Evolutionary conservation across 2,329 filamentous ascomycete genomes (phyloP).

Genomic region (Tolypocladium amazonense): DNA sequence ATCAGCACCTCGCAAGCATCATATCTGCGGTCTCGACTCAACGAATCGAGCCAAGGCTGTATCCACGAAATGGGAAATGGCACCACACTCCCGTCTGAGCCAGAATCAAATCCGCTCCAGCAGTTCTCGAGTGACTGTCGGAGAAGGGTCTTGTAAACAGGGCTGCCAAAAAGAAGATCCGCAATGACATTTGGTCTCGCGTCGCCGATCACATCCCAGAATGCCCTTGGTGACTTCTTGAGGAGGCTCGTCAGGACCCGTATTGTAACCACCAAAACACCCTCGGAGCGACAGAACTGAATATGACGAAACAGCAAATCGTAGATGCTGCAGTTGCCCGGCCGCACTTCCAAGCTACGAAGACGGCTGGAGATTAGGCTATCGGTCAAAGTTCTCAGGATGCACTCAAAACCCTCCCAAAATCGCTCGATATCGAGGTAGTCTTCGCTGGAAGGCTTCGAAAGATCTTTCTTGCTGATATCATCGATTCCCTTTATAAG

Average conservation of each 20-base stretch:
- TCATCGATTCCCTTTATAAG: conserved; percentile 56
- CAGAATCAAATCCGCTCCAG: conserved; percentile 29
- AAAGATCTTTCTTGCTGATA: conserved; percentile 39
- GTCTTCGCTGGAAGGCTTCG: conserved; percentile 20
- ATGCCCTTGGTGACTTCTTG: conserved; percentile 64
- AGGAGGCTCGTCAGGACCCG: conserved; percentile 61
- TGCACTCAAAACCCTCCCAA: conserved; percentile 67
- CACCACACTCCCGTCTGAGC: conserved; percentile 29
- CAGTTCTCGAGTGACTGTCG: conserved; percentile 43
- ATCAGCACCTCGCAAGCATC: conserved; percentile 74
- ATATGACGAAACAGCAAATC: conserved; percentile 48
- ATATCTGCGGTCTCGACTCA: conserved; percentile 64
- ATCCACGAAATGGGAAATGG: conserved; percentile 71
- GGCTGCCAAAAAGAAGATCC: conserved; percentile 73
- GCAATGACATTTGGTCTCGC: conserved; percentile 71
- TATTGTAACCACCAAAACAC: conserved; percentile 57
- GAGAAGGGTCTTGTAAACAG: conserved; percentile 51
- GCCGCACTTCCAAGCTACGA: conserved; percentile 64
- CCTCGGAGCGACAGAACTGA: conserved; percentile 34
- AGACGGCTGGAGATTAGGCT: conserved; percentile 68
- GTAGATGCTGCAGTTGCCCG: conserved; percentile 50
- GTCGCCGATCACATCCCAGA: conserved; percentile 81
- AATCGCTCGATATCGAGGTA: conserved; percentile 52
- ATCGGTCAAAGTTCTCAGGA: conserved; percentile 64
- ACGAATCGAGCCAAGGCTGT: conserved; percentile 63